Evolutionary conservation across 1,284 basidiomycete genomes (phyloP).

Genomic region (Trichosporon faecale): DNA sequence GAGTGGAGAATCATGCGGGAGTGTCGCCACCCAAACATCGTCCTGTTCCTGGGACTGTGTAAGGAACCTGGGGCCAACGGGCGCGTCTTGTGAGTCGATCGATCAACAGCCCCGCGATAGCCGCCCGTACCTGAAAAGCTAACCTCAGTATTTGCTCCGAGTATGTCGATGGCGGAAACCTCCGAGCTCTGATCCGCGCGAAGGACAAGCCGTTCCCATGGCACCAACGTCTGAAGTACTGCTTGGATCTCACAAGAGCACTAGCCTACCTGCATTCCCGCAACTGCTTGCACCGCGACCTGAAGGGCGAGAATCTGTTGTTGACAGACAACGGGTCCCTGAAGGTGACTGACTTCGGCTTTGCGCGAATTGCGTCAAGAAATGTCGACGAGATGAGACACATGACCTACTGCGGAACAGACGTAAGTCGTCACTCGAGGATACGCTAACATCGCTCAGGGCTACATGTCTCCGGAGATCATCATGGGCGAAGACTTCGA

Average conservation of each 20-base stretch:
- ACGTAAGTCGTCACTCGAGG: slow-evolving; percentile 59
- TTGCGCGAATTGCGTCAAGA: slow-evolving; percentile 73
- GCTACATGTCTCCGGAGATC: slow-evolving; percentile 73
- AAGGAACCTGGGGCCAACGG: slow-evolving; percentile 76
- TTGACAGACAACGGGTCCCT: slow-evolving; percentile 88
- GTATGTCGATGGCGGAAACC: slow-evolving; percentile 69
- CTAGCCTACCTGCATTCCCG: slow-evolving; percentile 96
- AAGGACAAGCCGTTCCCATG: slow-evolving; percentile 71
- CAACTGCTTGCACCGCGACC: slow-evolving; percentile 64
- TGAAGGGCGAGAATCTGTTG: slow-evolving; percentile 96
- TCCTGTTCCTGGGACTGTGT: slow-evolving; percentile 88
- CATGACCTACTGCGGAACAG: slow-evolving; percentile 94
- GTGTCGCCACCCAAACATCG: slow-evolving; percentile 86
- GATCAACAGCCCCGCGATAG: not conserved
- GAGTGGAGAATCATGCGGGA: slow-evolving; percentile 95
- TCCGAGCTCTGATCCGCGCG: slow-evolving; percentile 78
- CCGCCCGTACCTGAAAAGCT: not conserved
- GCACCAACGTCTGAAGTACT: slow-evolving; percentile 86
- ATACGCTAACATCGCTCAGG: slow-evolving; percentile 25
- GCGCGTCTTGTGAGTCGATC: slow-evolving; percentile 61
- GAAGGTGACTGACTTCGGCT: slow-evolving; percentile 96
- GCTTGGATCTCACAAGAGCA: slow-evolving; percentile 87
- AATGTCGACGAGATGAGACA: slow-evolving; percentile 86
- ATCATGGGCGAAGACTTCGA: slow-evolving; percentile 85
- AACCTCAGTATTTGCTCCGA: slow-evolving; percentile 69